Base-by-base conservation (phyloP, 2,329 filamentous ascomycete genomes). In the Septoria linicola region DNA sequence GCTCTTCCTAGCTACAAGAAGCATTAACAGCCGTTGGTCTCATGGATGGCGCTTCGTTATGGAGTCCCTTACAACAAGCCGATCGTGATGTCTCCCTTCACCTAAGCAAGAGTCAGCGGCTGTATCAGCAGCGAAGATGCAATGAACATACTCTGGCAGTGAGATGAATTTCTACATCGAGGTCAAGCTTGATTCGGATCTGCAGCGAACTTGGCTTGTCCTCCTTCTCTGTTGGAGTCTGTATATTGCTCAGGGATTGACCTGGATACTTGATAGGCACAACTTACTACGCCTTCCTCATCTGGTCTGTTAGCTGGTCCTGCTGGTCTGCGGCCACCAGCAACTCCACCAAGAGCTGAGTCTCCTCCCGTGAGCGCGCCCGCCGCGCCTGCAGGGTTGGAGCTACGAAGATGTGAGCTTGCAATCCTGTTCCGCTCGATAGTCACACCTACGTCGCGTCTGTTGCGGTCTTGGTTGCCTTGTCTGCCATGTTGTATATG, bases 131-230 rank as follows among this genome's bases (percentile, higher is more conserved):
- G 5, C 23, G 10, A 27, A 10, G 5, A 27, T 5, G 10, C 23
- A 5, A 27, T 27, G 23, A 27, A 27, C 23, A 5, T 27, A 10
- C 55, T 34, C 61, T 49, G 43, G 63, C 63, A 14, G 59, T 60
- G 27, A 66, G 39, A 42, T 66, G 62, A 3, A 66, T 54, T 44
- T 66, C 63, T n/a, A 66, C 60, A 13, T 65, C 62, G 35, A 66
- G 45, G 41, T 66, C 59, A 40, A 66, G 46, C 48, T 63, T 53
- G 25, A 66, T 64, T 35, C 54, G 51, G 43, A 66, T 66, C 45
- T 59, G 63, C 51, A 66, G 44, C 41, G 61, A 63, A 39, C 55
- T 60, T 20, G 62, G 50, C 40, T 62, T 58, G 25, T 60, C 43
- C 49, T 64, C 44, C 32, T 44, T 36, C 3, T 40, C 34, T 8